These are phyloP conservation scores for Brassica cretica DNA, from an alignment of 345 rosid genomes.

Conservation along the genomic window DNA sequence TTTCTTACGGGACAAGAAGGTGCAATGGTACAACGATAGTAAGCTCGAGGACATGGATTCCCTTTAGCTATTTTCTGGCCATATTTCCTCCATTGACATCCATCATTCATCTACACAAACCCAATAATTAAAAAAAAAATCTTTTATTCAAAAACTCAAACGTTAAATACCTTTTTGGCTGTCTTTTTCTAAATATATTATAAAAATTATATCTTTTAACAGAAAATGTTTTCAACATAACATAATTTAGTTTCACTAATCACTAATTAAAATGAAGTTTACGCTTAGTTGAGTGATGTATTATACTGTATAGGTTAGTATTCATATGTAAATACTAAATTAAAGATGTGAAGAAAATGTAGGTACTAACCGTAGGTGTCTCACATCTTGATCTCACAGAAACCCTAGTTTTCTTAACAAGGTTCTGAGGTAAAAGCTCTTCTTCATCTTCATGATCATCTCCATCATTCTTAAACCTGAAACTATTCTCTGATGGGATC, in stretches of 20 bases:
- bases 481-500: constrained; percentile 33
- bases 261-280: background rate
- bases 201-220: background rate
- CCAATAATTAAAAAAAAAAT: background rate
- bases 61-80: constrained; percentile 94
- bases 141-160: background rate
- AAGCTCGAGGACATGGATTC: constrained; percentile 96
- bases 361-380: constrained; percentile 68
- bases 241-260: background rate
- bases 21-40: constrained; percentile 86
- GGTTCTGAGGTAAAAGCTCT: constrained; percentile 55
- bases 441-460: constrained; percentile 51
- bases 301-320: background rate
- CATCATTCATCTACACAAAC: constrained; percentile 74
- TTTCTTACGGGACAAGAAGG: constrained; percentile 88
- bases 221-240: background rate
- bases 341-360: constrained; percentile 3
- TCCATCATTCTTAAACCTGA: constrained; percentile 33
- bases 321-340: background rate
- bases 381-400: constrained; percentile 86
- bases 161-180: background rate
- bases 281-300: background rate
- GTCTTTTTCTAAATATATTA: background rate
- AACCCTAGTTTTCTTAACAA: constrained; percentile 83
- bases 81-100: constrained; percentile 98